Evolutionary conservation across 257 asterid genomes (phyloP).

Genomic region (Nicotiana paniculata): DNA sequence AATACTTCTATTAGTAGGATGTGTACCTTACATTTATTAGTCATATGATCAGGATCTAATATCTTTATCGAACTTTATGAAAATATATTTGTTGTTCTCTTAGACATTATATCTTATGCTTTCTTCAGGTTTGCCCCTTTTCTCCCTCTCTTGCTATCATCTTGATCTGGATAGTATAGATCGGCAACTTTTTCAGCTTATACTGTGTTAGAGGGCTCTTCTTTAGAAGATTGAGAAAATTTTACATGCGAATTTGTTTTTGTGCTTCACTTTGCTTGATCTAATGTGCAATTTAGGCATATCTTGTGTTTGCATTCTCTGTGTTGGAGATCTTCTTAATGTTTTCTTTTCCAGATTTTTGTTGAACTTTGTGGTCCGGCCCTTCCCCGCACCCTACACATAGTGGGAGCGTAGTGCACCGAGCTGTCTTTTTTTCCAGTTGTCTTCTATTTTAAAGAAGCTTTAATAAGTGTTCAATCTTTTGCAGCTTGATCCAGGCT

Average conservation of each 20-base stretch:
- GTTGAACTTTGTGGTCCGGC: too few species aligned
- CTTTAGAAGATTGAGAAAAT: too few species aligned
- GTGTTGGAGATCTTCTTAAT: too few species aligned
- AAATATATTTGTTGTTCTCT: neutral
- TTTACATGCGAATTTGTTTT: too few species aligned
- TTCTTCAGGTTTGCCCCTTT: neutral
- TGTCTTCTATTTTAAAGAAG: neutral
- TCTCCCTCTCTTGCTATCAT: neutral
- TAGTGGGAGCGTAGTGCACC: too few species aligned
- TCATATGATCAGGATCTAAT: neutral
- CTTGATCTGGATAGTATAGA: neutral
- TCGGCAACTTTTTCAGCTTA: neutral
- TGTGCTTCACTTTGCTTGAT: too few species aligned
- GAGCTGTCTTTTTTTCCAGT: neutral
- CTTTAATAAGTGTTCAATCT: slow-evolving; percentile 5
- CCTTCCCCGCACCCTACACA: too few species aligned
- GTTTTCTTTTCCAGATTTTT: too few species aligned
- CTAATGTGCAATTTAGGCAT: too few species aligned
- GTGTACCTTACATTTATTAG: neutral
- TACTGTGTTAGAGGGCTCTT: neutral
- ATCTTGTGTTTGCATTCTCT: too few species aligned
- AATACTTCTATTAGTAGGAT: slow-evolving; percentile 1
- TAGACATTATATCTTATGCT: neutral
- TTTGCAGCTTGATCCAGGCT: slow-evolving; percentile 58
- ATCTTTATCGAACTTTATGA: neutral